Conservation (phyloP, 495 filamentous ascomycete species). For the Lasiosphaeris hirsuta region DNA sequence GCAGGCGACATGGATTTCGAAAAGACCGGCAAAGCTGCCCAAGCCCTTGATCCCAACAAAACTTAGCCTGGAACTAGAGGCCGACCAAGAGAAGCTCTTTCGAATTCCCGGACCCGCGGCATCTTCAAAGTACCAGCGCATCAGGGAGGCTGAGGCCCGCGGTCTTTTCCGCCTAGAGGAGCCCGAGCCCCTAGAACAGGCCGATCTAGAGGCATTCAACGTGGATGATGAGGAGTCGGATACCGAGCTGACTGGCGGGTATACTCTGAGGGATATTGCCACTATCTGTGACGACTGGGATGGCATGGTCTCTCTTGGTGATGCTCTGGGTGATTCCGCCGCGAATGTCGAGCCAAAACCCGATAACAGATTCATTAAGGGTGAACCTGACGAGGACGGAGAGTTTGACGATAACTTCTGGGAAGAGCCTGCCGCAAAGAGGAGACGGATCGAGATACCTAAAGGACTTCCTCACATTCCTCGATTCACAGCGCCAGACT, state of each 20-base stretch:
- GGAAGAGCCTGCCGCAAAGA: conserved; percentile 37
- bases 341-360: conserved; percentile 15
- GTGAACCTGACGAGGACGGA: conserved; percentile 44
- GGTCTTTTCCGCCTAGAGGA: conserved; percentile 59
- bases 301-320: conserved; percentile 43
- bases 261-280: conserved; percentile 70
- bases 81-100: conserved; percentile 79
- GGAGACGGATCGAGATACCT: conserved; percentile 32
- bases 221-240: conserved; percentile 52
- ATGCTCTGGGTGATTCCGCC: conserved; percentile 19
- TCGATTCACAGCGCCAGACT: conserved; percentile 38
- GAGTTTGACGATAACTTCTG: conserved; percentile 52
- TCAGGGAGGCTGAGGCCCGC: conserved; percentile 52
- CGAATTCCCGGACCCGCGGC: conserved; percentile 55
- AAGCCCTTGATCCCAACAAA: conserved; percentile 83
- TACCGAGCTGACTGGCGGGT: conserved; percentile 61
- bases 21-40: conserved; percentile 68
- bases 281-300: conserved; percentile 85
- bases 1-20: conserved; percentile 65
- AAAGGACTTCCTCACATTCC: conserved; percentile 42
- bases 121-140: conserved; percentile 44
- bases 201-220: conserved; percentile 55
- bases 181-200: conserved; percentile 43
- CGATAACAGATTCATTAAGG: conserved; percentile 28
- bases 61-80: conserved; percentile 74